These are phyloP conservation scores for Pilobolus umbonatus DNA, from an alignment of 192 early-diverging fungal genomes.

Conservation along the genomic window DNA sequence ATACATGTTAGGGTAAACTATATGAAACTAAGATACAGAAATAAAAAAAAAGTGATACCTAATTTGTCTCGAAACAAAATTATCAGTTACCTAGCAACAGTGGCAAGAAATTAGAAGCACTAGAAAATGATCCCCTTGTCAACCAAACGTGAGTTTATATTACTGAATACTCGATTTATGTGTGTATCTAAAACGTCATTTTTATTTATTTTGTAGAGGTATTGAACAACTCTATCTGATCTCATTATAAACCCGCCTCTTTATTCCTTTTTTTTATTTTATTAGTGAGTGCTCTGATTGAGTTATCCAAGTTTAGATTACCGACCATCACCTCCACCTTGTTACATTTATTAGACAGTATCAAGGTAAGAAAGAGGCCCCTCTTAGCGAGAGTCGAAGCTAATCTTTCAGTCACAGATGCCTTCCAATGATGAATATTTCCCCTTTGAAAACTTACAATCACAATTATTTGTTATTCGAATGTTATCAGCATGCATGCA, in stretches of 20 bases:
- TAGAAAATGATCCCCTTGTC: slow-evolving; percentile 75
- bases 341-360: slow-evolving; percentile 68
- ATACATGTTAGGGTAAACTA: slow-evolving; percentile 34
- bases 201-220: slow-evolving; percentile 1
- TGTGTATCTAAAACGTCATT: background rate
- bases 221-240: too few relatives aligned
- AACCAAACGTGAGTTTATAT: slow-evolving; percentile 51
- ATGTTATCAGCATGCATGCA: slow-evolving; percentile 83
- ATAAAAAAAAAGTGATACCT: slow-evolving; percentile 3
- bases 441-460: slow-evolving; percentile 72
- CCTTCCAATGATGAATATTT: slow-evolving; percentile 47
- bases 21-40: background rate
- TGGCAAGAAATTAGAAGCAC: slow-evolving; percentile 51
- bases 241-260: too few relatives aligned
- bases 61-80: background rate
- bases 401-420: slow-evolving; percentile 21
- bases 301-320: slow-evolving; percentile 74
- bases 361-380: slow-evolving; percentile 44
- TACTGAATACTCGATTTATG: background rate
- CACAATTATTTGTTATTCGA: slow-evolving; percentile 79
- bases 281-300: slow-evolving; percentile 62
- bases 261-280: background rate
- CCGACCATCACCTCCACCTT: slow-evolving; percentile 63
- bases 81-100: slow-evolving; percentile 72
- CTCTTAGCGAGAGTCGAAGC: background rate